Base-by-base conservation (phyloP, 352 stramenopile species). In the Blastocystis sp. region DNA sequence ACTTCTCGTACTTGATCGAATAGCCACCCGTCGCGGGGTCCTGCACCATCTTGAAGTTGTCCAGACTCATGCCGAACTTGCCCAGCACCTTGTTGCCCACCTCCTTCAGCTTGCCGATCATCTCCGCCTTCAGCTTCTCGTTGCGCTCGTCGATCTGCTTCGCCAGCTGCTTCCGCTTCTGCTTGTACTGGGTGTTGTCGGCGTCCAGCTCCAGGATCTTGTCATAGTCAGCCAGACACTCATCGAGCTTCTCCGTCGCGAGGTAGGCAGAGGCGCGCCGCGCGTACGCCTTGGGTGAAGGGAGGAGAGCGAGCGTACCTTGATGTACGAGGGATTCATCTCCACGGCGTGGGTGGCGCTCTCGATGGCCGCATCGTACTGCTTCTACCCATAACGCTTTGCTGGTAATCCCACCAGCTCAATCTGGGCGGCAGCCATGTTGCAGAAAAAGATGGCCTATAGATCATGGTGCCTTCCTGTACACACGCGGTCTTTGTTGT, bases 1-100 rank as follows among this genome's bases (percentile, higher is more conserved):
- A 88, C 76, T 91, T 89, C 56, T 91, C 61, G 61, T 96, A 97
- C 89, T 96, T 97, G 90, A 99, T 97, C 82, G 92, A 98, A 92
- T 99, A 99, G 45, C 94, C 97, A 56, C 96, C 97, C 7, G 94
- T 98, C 7, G 93, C 92, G 38, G 96, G 96, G 92, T 99, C 96
- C 92, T 99, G 93, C 10, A 98, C 93, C 88, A 98, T 95, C 90
- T 98, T 93, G 90, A 99, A 99, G 91, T 99, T 99, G 92, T 99
- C 96, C 34, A 98, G 94, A 90, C 94, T 98, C 88, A 99, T 92
- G 48, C 97, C 97, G 91, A 99, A 99, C 89, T 99, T 98, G 82
- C 96, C 95, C 23, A 99, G 91, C 66, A 99, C 93, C 71, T 92
- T 96, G 91, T 99, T 99, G 38, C 97, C 97, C 79, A 99, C 95